These are phyloP conservation scores for Aspergillus fumigatiaffinis DNA, from an alignment of 2,329 filamentous ascomycete species.

Conservation along the genomic window DNA sequence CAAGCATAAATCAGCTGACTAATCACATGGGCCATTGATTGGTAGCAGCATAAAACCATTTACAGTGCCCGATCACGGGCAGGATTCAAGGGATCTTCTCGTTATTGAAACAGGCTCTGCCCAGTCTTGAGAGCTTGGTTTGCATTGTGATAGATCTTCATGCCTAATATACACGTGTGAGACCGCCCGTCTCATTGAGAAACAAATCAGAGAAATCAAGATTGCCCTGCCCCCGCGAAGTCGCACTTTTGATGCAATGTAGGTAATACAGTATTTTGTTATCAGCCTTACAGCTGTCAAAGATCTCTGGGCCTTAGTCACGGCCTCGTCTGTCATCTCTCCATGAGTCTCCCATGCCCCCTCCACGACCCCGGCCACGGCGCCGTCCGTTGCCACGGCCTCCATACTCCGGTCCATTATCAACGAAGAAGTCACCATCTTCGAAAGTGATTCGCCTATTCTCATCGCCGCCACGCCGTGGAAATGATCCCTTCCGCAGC, in stretches of 20 bases:
- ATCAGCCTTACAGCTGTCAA: not conserved
- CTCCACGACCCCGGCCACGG: slow-evolving; percentile 29
- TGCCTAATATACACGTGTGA: not conserved
- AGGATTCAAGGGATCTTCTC: not conserved
- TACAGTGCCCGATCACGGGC: not conserved
- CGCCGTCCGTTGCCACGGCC: slow-evolving; percentile 35
- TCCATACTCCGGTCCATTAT: slow-evolving; percentile 64
- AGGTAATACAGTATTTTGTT: not conserved
- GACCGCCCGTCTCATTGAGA: not conserved
- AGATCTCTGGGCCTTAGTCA: slow-evolving; percentile 1
- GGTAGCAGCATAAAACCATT: not conserved
- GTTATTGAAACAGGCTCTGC: not conserved
- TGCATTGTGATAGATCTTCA: not conserved
- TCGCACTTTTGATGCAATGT: not conserved
- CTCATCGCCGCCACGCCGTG: slow-evolving; percentile 45
- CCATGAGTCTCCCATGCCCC: slow-evolving; percentile 22
- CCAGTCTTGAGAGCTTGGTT: not conserved
- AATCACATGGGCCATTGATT: not conserved
- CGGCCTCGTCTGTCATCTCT: slow-evolving; percentile 9
- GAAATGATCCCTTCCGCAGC: slow-evolving; percentile 35
- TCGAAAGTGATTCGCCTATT: slow-evolving; percentile 73
- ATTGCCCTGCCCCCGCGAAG: too few species aligned
- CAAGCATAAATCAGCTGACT: not conserved
- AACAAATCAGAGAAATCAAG: not conserved
- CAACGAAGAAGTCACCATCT: slow-evolving; percentile 61